A percentile compares a stretch with the other conserved stretches of the same genome.
Conservation (phyloP, 441 rosid genomes). For the Gossypium davidsonii region DNA sequence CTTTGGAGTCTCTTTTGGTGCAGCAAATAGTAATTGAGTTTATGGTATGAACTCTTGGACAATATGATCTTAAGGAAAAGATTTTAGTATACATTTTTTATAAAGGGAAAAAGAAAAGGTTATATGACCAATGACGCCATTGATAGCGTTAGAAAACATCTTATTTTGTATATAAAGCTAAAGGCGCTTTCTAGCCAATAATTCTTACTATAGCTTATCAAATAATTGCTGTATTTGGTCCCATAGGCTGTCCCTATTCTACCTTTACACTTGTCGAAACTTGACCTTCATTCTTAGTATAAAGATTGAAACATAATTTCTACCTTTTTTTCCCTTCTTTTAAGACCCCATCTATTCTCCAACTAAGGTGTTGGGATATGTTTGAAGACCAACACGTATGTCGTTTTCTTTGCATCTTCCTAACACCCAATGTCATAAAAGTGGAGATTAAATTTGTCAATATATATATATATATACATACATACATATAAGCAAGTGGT, state of each 20-base stretch:
- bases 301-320: not conserved
- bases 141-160: not conserved
- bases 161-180: not conserved
- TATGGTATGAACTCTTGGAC: not conserved
- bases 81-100: not conserved
- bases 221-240: not conserved
- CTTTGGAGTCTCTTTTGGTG: not conserved
- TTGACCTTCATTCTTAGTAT: not conserved
- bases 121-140: not conserved
- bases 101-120: not conserved
- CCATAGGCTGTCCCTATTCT: not conserved
- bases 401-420: not conserved
- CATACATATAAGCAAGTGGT: conserved; percentile 20
- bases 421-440: conserved; percentile 7
- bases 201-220: not conserved
- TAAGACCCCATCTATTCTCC: not conserved
- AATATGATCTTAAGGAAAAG: not conserved
- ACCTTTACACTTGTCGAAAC: conserved; percentile 4
- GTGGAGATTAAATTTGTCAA: not conserved
- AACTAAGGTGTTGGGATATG: conserved; percentile 5
- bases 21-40: not conserved
- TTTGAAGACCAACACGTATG: conserved; percentile 26
- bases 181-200: not conserved
- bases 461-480: not conserved
- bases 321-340: not conserved